A percentile compares a stretch with the other conserved stretches of the same genome.
These are phyloP conservation scores for Avena eriantha DNA, from an alignment of 176 grass and related monocot genomes.

Conservation along the genomic window DNA sequence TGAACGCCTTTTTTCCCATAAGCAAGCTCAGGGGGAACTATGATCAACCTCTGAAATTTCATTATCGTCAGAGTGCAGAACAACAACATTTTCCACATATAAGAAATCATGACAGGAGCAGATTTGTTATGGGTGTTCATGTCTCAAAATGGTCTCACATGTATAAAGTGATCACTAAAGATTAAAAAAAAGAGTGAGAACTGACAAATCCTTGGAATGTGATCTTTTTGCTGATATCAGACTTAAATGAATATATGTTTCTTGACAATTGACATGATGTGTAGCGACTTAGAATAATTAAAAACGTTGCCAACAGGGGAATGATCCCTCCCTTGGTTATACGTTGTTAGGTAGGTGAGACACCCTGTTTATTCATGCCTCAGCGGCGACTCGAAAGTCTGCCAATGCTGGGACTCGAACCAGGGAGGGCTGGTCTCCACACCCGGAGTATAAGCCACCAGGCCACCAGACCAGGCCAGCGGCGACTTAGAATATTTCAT, in stretches of 20 bases:
- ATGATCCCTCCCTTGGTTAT: no score
- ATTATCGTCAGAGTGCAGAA: slow-evolving; percentile 34
- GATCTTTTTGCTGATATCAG: not conserved
- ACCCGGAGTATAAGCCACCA: no score
- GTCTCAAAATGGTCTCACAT: slow-evolving; percentile 8
- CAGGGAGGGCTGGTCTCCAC: no score
- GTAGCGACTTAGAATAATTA: not conserved
- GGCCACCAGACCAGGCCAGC: no score
- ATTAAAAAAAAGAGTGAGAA: not conserved
- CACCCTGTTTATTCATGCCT: no score
- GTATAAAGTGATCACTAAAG: slow-evolving; percentile 3
- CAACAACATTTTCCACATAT: not conserved
- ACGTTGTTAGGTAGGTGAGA: no score
- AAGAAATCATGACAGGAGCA: not conserved
- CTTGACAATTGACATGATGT: not conserved
- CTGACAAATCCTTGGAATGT: not conserved
- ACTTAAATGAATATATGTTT: not conserved
- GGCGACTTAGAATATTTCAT: slow-evolving; percentile 7
- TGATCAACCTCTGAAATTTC: slow-evolving; percentile 78
- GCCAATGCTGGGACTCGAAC: no score
- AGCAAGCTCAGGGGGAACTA: slow-evolving; percentile 88
- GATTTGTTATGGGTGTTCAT: not conserved
- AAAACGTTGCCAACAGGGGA: no score
- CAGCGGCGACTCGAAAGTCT: no score
- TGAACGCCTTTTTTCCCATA: slow-evolving; percentile 95